Evolutionary conservation across 2,329 filamentous ascomycete species (phyloP), one percentile per base, ranked within the genome.

Genomic region (Ophioceras dolichostomum): DNA sequence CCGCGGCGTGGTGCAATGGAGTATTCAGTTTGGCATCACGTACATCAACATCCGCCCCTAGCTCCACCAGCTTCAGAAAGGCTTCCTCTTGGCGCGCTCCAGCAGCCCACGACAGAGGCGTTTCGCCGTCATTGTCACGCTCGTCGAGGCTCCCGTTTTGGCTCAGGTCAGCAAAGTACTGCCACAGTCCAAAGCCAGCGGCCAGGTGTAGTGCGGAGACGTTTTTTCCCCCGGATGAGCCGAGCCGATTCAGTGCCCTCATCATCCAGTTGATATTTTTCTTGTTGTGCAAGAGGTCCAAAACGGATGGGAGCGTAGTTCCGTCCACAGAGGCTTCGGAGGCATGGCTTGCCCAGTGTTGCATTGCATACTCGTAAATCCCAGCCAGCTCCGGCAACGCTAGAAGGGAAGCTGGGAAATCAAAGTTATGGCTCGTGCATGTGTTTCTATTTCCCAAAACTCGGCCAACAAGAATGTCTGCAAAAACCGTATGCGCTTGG

Each of bases 401-500:
- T n/a, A n/a, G n/a, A n/a, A n/a, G n/a, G n/a, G n/a, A n/a, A n/a
- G n/a, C n/a, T n/a, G n/a, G n/a, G n/a, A n/a, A n/a, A n/a, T n/a
- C n/a, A n/a, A n/a, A n/a, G n/a, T n/a, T n/a, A n/a, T n/a, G n/a
- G n/a, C n/a, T n/a, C n/a, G n/a, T n/a, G n/a, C n/a, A n/a, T n/a
- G n/a, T n/a, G n/a, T n/a, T n/a, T n/a, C n/a, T n/a, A n/a, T n/a
- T n/a, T n/a, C n/a, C n/a, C n/a, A n/a, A n/a, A n/a, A n/a, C n/a
- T n/a, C n/a, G n/a, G n/a, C n/a, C n/a, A n/a, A n/a, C n/a, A n/a
- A n/a, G n/a, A n/a, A n/a, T n/a, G n/a, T 45, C 42, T 12, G 47
- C 47, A 41, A 52, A 40, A 41, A 42, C 19, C 9, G 34, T 22
- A 19, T 52, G 43, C 42, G 49, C 49, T 4, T 47, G 10, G 16